Evolutionary conservation across 176 grass and related monocot genomes (phyloP), one percentile per base, ranked within the genome.

Genomic region (Calamus simplicifolius): DNA sequence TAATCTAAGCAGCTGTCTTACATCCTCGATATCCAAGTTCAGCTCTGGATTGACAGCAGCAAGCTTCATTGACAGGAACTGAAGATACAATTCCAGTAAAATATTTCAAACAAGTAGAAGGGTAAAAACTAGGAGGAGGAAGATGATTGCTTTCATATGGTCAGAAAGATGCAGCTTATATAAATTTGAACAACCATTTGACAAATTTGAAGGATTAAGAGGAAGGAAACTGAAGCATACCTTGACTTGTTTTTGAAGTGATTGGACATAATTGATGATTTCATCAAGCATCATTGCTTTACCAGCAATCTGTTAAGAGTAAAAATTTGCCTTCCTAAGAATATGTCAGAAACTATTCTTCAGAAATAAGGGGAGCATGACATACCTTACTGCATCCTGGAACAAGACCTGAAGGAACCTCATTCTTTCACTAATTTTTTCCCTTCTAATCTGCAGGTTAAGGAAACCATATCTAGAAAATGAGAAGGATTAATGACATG

Each of bases 201-300:
- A 43, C 6, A 43, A 13, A 43, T 23, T 23, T 23, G 21, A 12
- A 43, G 35, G 35, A 12, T 12, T 3, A 43, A 43, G 35, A 43
- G 0, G 35, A 43, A 43, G 21, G 21, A 30, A 30, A 30, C 6
- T 43, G 2, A 43, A 43, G 35, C 35, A 52, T 64, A 90, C 91
- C 91, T 90, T 83, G n/a, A 96, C 77, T 64, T 96, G 91, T 58
- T 75, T 74, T 58, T 96, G 91, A 53, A 96, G 69, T 19, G 91
- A 96, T 61, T 96, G 91, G 55, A 96, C 91, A 29, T 96, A 96
- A 64, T 96, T 96, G 79, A 96, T 96, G 49, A 96, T 96, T 72
- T 96, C 91, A 84, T 96, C 91, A 69, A 96, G 91, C 86, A 96
- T 96, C 91, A 90, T 85, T 21, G 91, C 91, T 69, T 96, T 96